Evolutionary conservation across 75 land plant species (phyloP).

Genomic region (Chamaecyparis obtusa): DNA sequence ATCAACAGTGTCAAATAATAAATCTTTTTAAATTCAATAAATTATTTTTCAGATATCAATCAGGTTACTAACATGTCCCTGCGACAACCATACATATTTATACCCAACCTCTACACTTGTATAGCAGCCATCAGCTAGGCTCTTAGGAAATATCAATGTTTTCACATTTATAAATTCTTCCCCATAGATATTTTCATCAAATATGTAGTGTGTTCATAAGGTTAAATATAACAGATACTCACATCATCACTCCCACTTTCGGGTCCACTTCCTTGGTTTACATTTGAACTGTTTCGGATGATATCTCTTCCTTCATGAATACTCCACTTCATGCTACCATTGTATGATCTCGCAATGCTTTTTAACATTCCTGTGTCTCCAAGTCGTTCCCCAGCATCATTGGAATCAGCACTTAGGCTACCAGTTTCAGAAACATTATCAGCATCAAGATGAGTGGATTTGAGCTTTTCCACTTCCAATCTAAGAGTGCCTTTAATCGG

Average conservation of each 20-base stretch:
- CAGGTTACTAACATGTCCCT: neutral
- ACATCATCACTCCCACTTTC: conserved; percentile 47
- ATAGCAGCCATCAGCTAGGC: neutral
- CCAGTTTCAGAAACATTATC: conserved; percentile 70
- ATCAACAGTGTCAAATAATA: neutral
- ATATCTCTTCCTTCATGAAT: conserved; percentile 36
- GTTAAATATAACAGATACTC: conserved; percentile 18
- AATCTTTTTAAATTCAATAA: neutral
- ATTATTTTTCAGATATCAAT: neutral
- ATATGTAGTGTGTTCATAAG: neutral
- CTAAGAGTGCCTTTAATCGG: conserved; percentile 87
- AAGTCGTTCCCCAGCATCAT: conserved; percentile 37
- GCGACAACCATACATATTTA: neutral
- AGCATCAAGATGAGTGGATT: conserved; percentile 36
- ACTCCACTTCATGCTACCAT: conserved; percentile 42
- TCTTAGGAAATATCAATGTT: neutral
- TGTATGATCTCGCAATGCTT: conserved; percentile 27
- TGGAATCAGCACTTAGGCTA: conserved; percentile 59
- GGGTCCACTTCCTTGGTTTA: conserved; percentile 17
- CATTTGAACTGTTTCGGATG: conserved; percentile 30
- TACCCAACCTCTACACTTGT: neutral
- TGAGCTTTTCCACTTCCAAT: conserved; percentile 86
- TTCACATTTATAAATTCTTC: neutral
- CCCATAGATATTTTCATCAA: neutral
- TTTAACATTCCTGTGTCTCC: conserved; percentile 29